Evolutionary conservation across 164 flowering plant species (phyloP).

Genomic region (Warburgia ugandensis): DNA sequence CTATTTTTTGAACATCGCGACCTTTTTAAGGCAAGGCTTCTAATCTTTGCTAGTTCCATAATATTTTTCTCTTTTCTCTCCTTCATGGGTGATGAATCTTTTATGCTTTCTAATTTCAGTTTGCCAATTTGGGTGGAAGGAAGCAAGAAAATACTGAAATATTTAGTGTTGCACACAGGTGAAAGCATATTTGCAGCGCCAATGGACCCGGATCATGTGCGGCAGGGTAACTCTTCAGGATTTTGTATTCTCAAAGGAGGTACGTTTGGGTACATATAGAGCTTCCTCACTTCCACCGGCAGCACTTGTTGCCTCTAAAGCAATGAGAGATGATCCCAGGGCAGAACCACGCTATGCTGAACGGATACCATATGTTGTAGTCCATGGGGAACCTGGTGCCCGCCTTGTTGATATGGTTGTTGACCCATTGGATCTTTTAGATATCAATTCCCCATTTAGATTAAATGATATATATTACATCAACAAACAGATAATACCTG

Average conservation of each 20-base stretch:
- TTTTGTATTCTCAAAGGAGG: conserved; percentile 95
- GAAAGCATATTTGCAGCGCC: conserved; percentile 64
- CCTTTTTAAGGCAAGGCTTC: conserved; percentile 44
- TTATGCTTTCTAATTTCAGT: too few relatives aligned
- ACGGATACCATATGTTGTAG: conserved; percentile 77
- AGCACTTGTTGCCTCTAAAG: conserved; percentile 86
- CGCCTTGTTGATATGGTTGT: conserved; percentile 86
- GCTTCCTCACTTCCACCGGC: conserved; percentile 81
- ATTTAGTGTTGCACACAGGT: conserved; percentile 44
- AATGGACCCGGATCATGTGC: conserved; percentile 72
- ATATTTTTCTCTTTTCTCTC: not conserved
- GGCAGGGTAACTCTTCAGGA: conserved; percentile 82
- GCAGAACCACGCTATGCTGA: conserved; percentile 97
- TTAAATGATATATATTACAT: conserved; percentile 83
- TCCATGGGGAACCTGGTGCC: conserved; percentile 94
- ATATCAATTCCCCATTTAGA: conserved; percentile 62
- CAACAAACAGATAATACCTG: conserved; percentile 87
- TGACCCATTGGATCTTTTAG: conserved; percentile 75
- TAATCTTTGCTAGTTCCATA: too few relatives aligned
- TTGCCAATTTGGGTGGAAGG: not conserved
- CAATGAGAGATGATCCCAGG: conserved; percentile 85
- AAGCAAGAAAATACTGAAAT: too few relatives aligned
- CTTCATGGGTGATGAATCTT: not conserved
- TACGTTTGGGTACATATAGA: conserved; percentile 85
- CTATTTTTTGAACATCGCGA: conserved; percentile 64